Evolutionary conservation across 192 early-diverging fungal species (phyloP).

Genomic region (Coemansia sp.): DNA sequence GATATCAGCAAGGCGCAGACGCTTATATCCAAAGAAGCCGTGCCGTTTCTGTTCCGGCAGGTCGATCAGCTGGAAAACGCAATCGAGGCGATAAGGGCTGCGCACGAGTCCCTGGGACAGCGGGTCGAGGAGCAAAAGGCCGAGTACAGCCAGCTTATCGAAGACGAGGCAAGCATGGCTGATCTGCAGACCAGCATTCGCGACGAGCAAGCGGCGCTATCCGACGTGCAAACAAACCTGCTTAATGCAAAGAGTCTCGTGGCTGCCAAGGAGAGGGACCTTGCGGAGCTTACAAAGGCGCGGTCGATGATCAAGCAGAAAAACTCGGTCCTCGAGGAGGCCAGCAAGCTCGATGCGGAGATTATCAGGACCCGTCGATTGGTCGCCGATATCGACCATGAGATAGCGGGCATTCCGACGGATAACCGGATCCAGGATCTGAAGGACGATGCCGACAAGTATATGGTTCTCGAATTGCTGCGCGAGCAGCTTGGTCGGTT

Average conservation of each 20-base stretch:
- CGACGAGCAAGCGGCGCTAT: conserved; percentile 22
- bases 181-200: conserved; percentile 26
- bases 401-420: conserved; percentile 24
- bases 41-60: conserved; percentile 53
- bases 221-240: conserved; percentile 44
- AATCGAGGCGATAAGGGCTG: conserved; percentile 36
- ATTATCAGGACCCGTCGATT: conserved; percentile 37
- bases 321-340: conserved; percentile 32
- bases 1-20: conserved; percentile 51
- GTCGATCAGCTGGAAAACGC: conserved; percentile 51
- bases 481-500: conserved; percentile 29
- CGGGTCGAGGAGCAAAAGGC: conserved; percentile 32
- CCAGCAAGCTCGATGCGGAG: conserved; percentile 37
- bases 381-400: conserved; percentile 40
- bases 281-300: conserved; percentile 39
- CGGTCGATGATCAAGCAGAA: conserved; percentile 16
- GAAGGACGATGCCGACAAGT: conserved; percentile 28
- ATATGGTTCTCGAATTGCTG: conserved; percentile 32
- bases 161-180: conserved; percentile 30
- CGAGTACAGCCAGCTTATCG: conserved; percentile 37
- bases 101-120: conserved; percentile 37
- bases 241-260: conserved; percentile 43
- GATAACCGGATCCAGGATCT: conserved; percentile 38
- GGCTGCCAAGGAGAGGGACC: conserved; percentile 45
- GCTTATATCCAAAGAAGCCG: conserved; percentile 51